These are phyloP conservation scores for Dryas drummondii DNA, from an alignment of 306 rosid genomes.

Conservation along the genomic window DNA sequence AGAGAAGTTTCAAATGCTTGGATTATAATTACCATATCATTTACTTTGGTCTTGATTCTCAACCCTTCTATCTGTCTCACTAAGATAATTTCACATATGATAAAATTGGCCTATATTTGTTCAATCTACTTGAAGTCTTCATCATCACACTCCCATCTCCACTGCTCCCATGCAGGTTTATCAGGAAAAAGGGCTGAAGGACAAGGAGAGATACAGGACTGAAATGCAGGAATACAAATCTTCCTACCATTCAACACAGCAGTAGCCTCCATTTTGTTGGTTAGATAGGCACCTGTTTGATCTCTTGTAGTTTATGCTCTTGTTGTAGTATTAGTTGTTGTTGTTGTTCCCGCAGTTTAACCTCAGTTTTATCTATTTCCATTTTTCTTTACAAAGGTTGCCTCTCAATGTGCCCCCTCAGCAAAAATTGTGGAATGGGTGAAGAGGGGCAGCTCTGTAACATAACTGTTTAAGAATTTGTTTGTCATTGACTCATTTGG, in stretches of 20 bases:
- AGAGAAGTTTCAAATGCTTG: not conserved
- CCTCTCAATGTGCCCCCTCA: not conserved
- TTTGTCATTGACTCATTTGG: not conserved
- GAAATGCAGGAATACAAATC: constrained; percentile 64
- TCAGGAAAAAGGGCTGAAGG: constrained; percentile 66
- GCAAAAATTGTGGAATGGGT: not conserved
- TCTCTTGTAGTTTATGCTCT: not conserved
- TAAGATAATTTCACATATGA: not conserved
- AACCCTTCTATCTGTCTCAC: not conserved
- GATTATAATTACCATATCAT: not conserved
- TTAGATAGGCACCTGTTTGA: constrained; percentile 16
- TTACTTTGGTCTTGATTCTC: constrained; percentile 15
- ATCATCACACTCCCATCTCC: not conserved
- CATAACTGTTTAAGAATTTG: constrained; percentile 4
- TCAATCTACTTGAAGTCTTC: not conserved
- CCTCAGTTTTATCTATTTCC: not conserved
- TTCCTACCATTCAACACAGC: constrained; percentile 36
- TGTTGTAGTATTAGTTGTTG: constrained; percentile 10
- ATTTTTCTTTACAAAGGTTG: not conserved
- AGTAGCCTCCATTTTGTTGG: constrained; percentile 31
- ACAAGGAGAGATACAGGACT: constrained; percentile 68
- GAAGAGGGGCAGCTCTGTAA: not conserved
- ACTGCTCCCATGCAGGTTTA: constrained; percentile 51
- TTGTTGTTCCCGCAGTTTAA: not conserved
- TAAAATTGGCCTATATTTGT: not conserved